Evolutionary conservation across 768 basidiomycete genomes (phyloP), one percentile per base, ranked within the genome.

Genomic region (Candolleomyces eurysporus): DNA sequence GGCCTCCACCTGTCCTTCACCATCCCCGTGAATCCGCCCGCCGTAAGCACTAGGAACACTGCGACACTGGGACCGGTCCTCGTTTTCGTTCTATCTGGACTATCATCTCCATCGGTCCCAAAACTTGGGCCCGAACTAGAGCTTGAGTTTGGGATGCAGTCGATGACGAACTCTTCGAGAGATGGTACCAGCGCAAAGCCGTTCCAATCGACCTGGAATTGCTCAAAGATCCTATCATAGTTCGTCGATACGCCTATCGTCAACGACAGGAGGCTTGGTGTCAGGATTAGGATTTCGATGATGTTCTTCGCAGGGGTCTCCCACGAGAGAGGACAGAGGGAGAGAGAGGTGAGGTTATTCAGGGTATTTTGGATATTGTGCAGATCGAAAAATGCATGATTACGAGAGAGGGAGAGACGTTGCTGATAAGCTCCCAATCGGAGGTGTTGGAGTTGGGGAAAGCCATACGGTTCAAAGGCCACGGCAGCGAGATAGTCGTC

Each of bases 161-260:
- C 59, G 26, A 60, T 36, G 10, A 40, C 22, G 21, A 60, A 43
- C 31, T 53, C 50, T 32, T 53, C 48, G 17, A 60, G 52, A 7
- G 32, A 31, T 3, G 59, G 52, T 2, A 60, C 17, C 17, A 60
- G 42, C 3, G 59, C 43, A 5, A 51, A 43, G 6, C 59, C 59
- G 14, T 60, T 40, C 59, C 59, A 60, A n/a, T 60, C 59, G 30
- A 60, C 31, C 43, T 60, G 59, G 42, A 60, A 54, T 14, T 48
- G 59, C 31, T 49, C 59, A 17, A 60, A 54, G 26, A 60, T n/a
- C 39, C n/a, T 14, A 30, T 60, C 48, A 30, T 60, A 60, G 59
- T 60, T 43, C 13, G 59, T 54, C 14, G 59, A 53, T 10, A 60
- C 30, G 6, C 59, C 59, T 9, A 60, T 16, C 8, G 52, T 32